phyloP scores from a whole-genome alignment of 148 eudicot species.

The Rhododendron kiyosumense region DNA sequence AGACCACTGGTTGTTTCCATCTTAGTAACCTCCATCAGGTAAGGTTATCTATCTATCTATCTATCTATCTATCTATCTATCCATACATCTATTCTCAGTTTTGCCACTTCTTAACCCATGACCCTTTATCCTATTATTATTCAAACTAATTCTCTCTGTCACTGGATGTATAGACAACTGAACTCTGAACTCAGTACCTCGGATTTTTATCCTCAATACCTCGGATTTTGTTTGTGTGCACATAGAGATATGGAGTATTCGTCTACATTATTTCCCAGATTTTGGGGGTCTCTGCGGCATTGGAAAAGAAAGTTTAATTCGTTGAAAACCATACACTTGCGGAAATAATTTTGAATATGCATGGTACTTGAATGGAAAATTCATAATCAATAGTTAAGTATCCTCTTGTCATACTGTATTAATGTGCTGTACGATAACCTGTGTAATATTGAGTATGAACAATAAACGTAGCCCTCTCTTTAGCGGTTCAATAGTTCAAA shows the following conservation, averaged over 20 bases:
- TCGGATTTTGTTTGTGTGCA: background rate
- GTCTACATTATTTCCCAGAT: background rate
- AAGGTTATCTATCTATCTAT: too few species aligned
- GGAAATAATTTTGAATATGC: too few species aligned
- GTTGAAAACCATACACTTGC: too few species aligned
- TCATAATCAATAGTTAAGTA: background rate
- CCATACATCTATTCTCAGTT: too few species aligned
- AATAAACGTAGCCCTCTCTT: background rate
- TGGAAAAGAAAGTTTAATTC: background rate
- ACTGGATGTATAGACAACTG: background rate
- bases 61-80: too few species aligned
- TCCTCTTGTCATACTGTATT: background rate
- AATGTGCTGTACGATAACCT: background rate
- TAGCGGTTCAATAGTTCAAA: background rate
- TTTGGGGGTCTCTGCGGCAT: background rate
- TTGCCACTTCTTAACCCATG: background rate
- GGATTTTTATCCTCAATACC: background rate
- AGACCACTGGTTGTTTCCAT: conserved; percentile 64
- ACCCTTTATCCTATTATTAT: background rate
- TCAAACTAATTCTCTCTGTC: background rate
- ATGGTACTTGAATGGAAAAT: too few species aligned
- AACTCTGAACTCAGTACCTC: background rate
- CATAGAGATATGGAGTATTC: background rate
- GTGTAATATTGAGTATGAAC: background rate
- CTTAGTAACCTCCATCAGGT: conserved; percentile 87